Evolutionary conservation across 208 protist species (phyloP).

Genomic region (Leishmania arabica): DNA sequence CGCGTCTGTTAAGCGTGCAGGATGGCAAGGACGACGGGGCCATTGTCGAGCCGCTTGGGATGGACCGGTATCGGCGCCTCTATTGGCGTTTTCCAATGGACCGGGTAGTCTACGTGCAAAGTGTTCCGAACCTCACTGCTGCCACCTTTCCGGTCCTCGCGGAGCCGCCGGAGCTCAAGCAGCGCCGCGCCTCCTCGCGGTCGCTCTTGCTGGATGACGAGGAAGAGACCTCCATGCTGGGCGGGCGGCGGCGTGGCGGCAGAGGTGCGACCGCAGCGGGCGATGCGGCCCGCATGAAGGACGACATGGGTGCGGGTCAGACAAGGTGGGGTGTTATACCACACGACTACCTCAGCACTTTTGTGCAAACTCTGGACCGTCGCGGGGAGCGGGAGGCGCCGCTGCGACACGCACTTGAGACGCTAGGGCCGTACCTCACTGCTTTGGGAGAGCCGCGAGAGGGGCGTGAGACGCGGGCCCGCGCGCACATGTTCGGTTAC

Average conservation of each 20-base stretch:
- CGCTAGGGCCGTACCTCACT: conserved; percentile 53
- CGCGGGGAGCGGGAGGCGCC: conserved; percentile 68
- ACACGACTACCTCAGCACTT: conserved; percentile 50
- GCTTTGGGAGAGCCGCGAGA: conserved; percentile 38
- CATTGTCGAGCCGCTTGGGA: conserved; percentile 73
- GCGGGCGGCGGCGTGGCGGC: background rate
- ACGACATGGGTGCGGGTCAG: conserved; percentile 24
- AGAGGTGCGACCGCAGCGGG: background rate
- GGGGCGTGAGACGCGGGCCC: conserved; percentile 60
- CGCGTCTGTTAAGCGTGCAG: conserved; percentile 33
- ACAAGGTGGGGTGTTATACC: conserved; percentile 71
- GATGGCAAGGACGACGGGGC: conserved; percentile 61
- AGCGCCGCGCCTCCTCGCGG: background rate
- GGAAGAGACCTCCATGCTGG: conserved; percentile 20
- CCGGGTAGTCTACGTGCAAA: conserved; percentile 68
- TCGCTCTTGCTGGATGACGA: conserved; percentile 56
- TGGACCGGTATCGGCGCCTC: conserved; percentile 84
- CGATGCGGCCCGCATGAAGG: background rate
- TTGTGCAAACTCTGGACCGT: conserved; percentile 64
- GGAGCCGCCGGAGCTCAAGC: conserved; percentile 41
- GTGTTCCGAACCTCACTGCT: conserved; percentile 33
- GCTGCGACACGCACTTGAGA: conserved; percentile 52
- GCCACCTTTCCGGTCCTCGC: conserved; percentile 38
- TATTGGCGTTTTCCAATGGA: conserved; percentile 90
- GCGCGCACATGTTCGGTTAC: conserved; percentile 78